Base-by-base conservation (phyloP, 352 stramenopile species). In the Phytophthora foliorum region DNA sequence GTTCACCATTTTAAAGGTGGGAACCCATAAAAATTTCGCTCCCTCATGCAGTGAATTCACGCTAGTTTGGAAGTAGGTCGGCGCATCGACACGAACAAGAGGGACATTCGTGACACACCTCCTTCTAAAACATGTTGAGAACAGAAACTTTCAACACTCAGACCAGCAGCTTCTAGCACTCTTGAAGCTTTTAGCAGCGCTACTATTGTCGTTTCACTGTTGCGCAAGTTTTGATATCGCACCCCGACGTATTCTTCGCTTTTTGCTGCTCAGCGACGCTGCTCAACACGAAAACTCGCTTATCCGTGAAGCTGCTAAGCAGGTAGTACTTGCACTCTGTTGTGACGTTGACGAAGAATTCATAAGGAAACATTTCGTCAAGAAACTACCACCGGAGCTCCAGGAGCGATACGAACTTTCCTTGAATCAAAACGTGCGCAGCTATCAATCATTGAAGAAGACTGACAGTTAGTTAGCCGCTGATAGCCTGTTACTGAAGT, bases 181-280 rank as follows among this genome's bases (percentile, higher is more conserved):
- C 0, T 57, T 85, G 54, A 87, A 89, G 53, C 57, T 87, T 13
- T 57, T 84, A 11, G 55, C 78, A 16, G 73, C 74, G 10, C 41
- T 87, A 21, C 25, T 87, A 4, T 46, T 67, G 19, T 74, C 70
- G 1, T 82, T 81, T 57, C 81, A 87, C 44, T 87, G 81, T 57
- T 87, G 78, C 34, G 74, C 78, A 54, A 75, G 41, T 46, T 72
- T 86, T 41, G 77, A 86, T 45, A 81, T 84, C n/a, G 66, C 78
- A 2, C 64, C 56, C 13, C 74, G 73, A 44, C 69, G 77, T 0
- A 68, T 89, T 25, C 46, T 87, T n/a, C 69, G 34, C 16, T 76
- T 84, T 7, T 48, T 89, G 13, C n/a, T 74, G 5, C 31, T 27
- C 9, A 63, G 42, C 24, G 69, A 84, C 22, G 66, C 70, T 10